Evolutionary conservation across 2,329 filamentous ascomycete species (phyloP).

Genomic region (Penicillium sp.): DNA sequence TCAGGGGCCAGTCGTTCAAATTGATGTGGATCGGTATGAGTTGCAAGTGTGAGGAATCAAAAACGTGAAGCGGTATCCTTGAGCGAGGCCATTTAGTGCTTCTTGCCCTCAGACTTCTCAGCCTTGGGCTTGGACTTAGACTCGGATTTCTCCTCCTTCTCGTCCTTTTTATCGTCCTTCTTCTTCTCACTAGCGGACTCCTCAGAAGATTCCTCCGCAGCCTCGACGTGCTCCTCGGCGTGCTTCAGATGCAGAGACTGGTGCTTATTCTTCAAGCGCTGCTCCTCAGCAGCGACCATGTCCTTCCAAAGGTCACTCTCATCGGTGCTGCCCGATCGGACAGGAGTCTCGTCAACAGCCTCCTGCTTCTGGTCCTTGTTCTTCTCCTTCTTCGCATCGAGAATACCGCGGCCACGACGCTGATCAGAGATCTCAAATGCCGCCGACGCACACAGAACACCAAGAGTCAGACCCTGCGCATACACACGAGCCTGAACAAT

Average conservation of each 20-base stretch:
- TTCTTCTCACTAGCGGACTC: constrained; percentile 5
- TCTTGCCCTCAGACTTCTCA: constrained; percentile 16
- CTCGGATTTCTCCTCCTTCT: constrained; percentile 12
- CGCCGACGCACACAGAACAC: constrained; percentile 77
- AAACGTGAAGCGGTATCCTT: neutral
- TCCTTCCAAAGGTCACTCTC: constrained; percentile 88
- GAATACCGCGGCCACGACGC: constrained; percentile 59
- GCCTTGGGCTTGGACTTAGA: neutral
- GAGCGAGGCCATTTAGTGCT: constrained; percentile 6
- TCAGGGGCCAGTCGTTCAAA: neutral
- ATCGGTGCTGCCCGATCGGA: constrained; percentile 64
- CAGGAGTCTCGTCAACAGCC: constrained; percentile 81
- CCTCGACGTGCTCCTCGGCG: constrained; percentile 14
- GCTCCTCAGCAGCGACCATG: constrained; percentile 50
- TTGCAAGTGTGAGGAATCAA: neutral
- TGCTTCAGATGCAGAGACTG: constrained; percentile 35
- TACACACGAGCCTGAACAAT: constrained; percentile 93
- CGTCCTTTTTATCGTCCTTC: constrained; percentile 16
- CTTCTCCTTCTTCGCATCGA: constrained; percentile 64
- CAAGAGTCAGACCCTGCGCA: constrained; percentile 83
- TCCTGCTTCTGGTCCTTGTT: constrained; percentile 67
- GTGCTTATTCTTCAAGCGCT: constrained; percentile 44
- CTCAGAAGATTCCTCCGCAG: constrained; percentile 18
- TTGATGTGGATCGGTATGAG: neutral
- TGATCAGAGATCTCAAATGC: constrained; percentile 80